phyloP scores from a whole-genome alignment of 2,329 filamentous ascomycete species.

The Aspergillus luchuensis region DNA sequence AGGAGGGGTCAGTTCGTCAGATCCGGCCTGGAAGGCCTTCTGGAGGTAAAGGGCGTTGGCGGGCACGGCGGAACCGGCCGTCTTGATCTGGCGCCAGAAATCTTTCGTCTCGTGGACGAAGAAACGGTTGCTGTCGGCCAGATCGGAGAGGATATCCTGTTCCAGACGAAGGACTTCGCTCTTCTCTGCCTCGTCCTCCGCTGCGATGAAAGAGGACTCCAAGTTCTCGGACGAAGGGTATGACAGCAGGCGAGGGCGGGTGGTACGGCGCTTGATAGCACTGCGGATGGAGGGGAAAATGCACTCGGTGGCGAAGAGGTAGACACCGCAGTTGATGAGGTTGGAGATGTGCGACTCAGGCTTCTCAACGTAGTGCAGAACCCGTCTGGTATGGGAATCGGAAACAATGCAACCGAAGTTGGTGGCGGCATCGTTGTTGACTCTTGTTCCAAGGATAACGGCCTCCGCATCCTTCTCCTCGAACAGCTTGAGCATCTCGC shows the following conservation, averaged over 20 bases:
- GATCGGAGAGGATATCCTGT: conserved; percentile 93
- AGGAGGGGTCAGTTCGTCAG: conserved; percentile 77
- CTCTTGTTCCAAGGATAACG: conserved; percentile 89
- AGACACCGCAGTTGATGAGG: conserved; percentile 98
- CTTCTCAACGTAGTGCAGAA: conserved; percentile 99
- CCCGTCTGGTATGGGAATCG: conserved; percentile 88
- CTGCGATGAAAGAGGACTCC: conserved; percentile 65
- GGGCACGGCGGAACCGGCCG: conserved; percentile 91
- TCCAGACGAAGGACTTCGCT: conserved; percentile 91
- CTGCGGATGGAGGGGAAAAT: conserved; percentile 95
- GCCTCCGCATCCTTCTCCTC: conserved; percentile 95
- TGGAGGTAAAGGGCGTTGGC: conserved; percentile 96
- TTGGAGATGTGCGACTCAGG: conserved; percentile 97
- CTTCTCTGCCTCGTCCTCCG: conserved; percentile 73
- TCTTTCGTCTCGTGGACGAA: conserved; percentile 98
- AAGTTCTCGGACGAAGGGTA: conserved; percentile 96
- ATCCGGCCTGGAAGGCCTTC: conserved; percentile 82
- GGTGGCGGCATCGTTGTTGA: conserved; percentile 84
- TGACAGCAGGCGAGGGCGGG: conserved; percentile 86
- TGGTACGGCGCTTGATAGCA: conserved; percentile 92
- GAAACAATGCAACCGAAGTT: conserved; percentile 99
- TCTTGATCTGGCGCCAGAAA: conserved; percentile 99
- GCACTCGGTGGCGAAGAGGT: conserved; percentile 91
- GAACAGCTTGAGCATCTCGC: conserved; percentile 92
- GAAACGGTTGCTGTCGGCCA: conserved; percentile 96